Evolutionary conservation across 225 moss, liverwort and hornwort species (phyloP), one percentile per base, ranked within the genome.

Genomic region (Thuidium tamariscinum): DNA sequence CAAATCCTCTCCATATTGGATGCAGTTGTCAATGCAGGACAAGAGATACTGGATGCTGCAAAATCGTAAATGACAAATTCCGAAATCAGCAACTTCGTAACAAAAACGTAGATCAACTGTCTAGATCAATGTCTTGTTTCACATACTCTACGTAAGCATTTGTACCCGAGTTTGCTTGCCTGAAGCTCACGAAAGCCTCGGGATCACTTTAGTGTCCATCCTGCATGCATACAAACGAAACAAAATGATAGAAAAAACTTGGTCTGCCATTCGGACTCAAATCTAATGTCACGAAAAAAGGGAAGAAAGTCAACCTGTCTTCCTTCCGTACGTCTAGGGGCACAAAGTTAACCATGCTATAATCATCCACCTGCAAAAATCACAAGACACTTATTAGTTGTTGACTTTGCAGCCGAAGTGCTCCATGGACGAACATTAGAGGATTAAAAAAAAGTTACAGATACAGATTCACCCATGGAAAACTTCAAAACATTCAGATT

Each of bases 321-420:
- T 98, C 98, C 71, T 96, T 94, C 87, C 94, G 94, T 86, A 97
- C 91, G 78, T 98, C 95, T 26, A 98, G 92, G 70, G 98, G 92
- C 77, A 97, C 65, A 91, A 97, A 98, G 71, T 95, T 96, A 17
- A 98, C 97, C 98, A 98, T 98, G 89, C 97, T 96, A 89, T 98
- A 98, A 86, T 98, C 98, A 90, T 97, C 98, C 72, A 98, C 94
- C 97, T 95, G 92, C 54, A 64, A 89, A 77, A 63, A 64, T 16
- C 85, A 74, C 83, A 83, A 54, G 55, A 85, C 74, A 56, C 63
- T 85, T 66, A 82, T 87, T 62, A 80, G 64, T 41, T 80, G 49
- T 19, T 77, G 11, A 67, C 37, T 84, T 32, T 65, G n/a, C 34
- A 85, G 44, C 22, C 17, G 49, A 74, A 85, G 49, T 48, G 77